Evolutionary conservation across 805 yeast species (phyloP).

Genomic region (Danielia oregonensis): DNA sequence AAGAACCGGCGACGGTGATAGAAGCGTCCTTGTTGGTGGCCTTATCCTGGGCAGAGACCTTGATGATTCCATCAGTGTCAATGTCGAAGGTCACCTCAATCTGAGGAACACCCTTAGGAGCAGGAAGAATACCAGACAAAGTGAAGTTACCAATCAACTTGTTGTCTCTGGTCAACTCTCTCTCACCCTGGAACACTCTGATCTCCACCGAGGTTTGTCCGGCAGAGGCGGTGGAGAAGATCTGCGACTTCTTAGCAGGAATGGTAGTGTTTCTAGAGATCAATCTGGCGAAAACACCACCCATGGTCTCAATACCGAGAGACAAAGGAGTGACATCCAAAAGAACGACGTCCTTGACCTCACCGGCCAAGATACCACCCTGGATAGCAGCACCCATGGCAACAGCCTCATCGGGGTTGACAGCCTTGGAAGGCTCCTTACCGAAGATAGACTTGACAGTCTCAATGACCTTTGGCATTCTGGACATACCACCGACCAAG

Average conservation of each 20-base stretch:
- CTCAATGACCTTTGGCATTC: constrained; percentile 85
- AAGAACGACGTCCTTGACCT: constrained; percentile 85
- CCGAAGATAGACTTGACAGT: constrained; percentile 75
- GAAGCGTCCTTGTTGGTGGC: constrained; percentile 92
- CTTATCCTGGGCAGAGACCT: constrained; percentile 91
- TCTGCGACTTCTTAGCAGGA: constrained; percentile 94
- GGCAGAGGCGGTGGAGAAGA: constrained; percentile 91
- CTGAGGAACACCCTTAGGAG: constrained; percentile 93
- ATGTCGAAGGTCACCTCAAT: constrained; percentile 93
- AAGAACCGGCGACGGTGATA: constrained; percentile 93
- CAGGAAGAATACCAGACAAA: constrained; percentile 91
- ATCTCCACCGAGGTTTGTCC: constrained; percentile 97
- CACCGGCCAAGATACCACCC: constrained; percentile 95
- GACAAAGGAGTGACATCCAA: constrained; percentile 89
- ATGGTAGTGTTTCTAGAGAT: constrained; percentile 93
- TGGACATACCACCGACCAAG: constrained; percentile 87
- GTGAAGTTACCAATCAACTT: constrained; percentile 96
- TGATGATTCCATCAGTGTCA: constrained; percentile 96
- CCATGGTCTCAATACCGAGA: constrained; percentile 95
- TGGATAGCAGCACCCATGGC: constrained; percentile 97
- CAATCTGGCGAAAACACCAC: constrained; percentile 93
- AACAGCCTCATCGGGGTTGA: constrained; percentile 93
- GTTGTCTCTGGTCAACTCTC: constrained; percentile 97
- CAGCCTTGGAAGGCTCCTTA: constrained; percentile 83
- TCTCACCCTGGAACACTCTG: constrained; percentile 99